Base-by-base conservation (phyloP, 164 flowering plant species). In the Umbilicus rupestris region DNA sequence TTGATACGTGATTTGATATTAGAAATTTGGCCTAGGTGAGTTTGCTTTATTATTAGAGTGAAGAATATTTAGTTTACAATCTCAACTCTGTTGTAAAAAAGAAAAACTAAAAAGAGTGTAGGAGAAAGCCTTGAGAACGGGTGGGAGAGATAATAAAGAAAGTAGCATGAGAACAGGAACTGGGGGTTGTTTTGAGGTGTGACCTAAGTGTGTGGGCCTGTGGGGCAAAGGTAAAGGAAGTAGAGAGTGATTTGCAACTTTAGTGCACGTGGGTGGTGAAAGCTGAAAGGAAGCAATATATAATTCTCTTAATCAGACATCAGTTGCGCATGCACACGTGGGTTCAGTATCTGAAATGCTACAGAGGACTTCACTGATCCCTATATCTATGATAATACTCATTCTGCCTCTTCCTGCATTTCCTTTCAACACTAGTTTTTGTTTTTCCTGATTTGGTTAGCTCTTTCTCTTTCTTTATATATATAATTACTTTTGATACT, bases 241-340 rank as follows among this genome's bases (percentile, higher is more conserved):
- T n/a, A 41, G 44, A 41, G 44, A 41, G 44, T 41, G 44, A 41
- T 8, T 41, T 41, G 44, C 44, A 41, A 41, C 44, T 28, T 55
- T 55, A 55, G 19, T 55, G 60, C 60, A 55, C 30, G 60, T 55
- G 60, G 57, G 60, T 55, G 16, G 33, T 55, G 60, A 26, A 55
- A 55, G 31, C 33, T 55, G 60, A 26, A 55, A 55, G 60, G 60
- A 26, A 55, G 33, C 60, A 26, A 50, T n/a, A 33, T 33, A 33
- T 33, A 33, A 6, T 33, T 2, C 37, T 41, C 44, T 11, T 12
- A n/a, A n/a, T n/a, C n/a, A n/a, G n/a, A n/a, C n/a, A 49, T n/a
- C 12, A 50, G 58, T 50, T 50, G 58, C 58, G 58, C 58, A 50
- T 50, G 58, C 58, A 50, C 58, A 50, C 58, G 58, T 50, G 58